Conservation (phyloP, 2,329 filamentous ascomycete species). For the Aspergillus cejpii region DNA sequence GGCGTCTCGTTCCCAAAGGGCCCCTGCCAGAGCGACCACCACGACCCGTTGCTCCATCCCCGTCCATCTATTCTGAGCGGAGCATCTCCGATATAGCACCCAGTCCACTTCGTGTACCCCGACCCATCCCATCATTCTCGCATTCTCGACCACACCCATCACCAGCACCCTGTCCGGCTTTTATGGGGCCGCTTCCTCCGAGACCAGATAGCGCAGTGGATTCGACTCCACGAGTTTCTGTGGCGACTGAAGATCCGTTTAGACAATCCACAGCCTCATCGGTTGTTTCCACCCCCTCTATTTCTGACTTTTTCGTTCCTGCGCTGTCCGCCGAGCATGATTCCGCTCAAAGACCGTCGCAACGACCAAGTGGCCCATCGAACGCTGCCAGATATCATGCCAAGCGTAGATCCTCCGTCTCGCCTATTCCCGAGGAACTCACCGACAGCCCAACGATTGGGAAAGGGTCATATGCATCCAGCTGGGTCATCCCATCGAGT, state of each 20-base stretch:
- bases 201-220: constrained; percentile 21
- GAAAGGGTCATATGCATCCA: constrained; percentile 62
- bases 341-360: constrained; percentile 21
- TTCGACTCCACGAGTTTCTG: constrained; percentile 22
- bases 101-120: constrained; percentile 19
- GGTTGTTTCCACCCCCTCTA: constrained; percentile 21
- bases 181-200: constrained; percentile 14
- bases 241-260: constrained; percentile 26
- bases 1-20: constrained; percentile 26
- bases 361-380: constrained; percentile 29
- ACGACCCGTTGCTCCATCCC: constrained; percentile 36
- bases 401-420: constrained; percentile 60
- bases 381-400: constrained; percentile 38
- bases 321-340: constrained; percentile 18
- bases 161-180: constrained; percentile 13
- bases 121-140: constrained; percentile 24
- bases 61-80: constrained; percentile 32
- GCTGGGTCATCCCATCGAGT: constrained; percentile 62
- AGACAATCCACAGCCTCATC: constrained; percentile 25
- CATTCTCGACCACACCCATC: constrained; percentile 20
- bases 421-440: constrained; percentile 68
- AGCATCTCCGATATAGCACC: constrained; percentile 23
- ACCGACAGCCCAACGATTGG: constrained; percentile 44
- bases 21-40: constrained; percentile 40
- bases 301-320: constrained; percentile 24